Conservation (phyloP, 805 yeast genomes). For the Cyberlindnera meyerae region DNA sequence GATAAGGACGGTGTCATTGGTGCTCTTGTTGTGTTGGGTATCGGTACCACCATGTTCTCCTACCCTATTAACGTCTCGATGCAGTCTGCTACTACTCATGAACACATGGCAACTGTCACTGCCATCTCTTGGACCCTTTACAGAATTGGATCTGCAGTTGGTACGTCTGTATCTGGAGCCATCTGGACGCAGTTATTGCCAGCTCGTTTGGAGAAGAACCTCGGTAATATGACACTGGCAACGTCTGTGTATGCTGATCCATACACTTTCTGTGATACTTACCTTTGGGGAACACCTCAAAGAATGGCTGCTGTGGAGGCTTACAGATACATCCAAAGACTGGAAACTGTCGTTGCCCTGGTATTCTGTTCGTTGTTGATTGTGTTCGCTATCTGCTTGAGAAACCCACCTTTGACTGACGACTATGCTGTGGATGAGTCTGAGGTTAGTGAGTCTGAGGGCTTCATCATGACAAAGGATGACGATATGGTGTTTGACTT, state of each 20-base stretch:
- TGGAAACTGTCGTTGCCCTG: conserved; percentile 49
- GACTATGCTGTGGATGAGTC: conserved; percentile 22
- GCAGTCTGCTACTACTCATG: conserved; percentile 57
- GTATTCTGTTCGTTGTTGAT: conserved; percentile 49
- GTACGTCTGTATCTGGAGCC: conserved; percentile 62
- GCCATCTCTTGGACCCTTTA: conserved; percentile 53
- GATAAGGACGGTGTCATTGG: conserved; percentile 59
- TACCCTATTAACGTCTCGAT: conserved; percentile 63
- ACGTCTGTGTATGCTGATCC: conserved; percentile 49
- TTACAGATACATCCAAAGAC: conserved; percentile 54
- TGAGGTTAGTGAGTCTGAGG: conserved; percentile 17
- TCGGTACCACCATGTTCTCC: conserved; percentile 69
- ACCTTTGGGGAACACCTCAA: conserved; percentile 61
- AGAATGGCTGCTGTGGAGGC: conserved; percentile 54
- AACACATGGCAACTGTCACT: conserved; percentile 61
- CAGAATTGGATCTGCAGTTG: conserved; percentile 63
- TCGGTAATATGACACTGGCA: conserved; percentile 36
- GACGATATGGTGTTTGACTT: conserved; percentile 5
- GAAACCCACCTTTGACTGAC: conserved; percentile 43
- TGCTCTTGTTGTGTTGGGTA: conserved; percentile 57
- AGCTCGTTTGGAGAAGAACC: conserved; percentile 32
- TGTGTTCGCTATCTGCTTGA: conserved; percentile 40
- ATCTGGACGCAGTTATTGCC: conserved; percentile 63
- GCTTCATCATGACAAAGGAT: conserved; percentile 12
- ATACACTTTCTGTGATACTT: conserved; percentile 38